Percentiles rank a stretch among this genome's conserved stretches.
phyloP scores from a whole-genome alignment of 176 grass and related monocot genomes.

The Phyllostachys edulis region DNA sequence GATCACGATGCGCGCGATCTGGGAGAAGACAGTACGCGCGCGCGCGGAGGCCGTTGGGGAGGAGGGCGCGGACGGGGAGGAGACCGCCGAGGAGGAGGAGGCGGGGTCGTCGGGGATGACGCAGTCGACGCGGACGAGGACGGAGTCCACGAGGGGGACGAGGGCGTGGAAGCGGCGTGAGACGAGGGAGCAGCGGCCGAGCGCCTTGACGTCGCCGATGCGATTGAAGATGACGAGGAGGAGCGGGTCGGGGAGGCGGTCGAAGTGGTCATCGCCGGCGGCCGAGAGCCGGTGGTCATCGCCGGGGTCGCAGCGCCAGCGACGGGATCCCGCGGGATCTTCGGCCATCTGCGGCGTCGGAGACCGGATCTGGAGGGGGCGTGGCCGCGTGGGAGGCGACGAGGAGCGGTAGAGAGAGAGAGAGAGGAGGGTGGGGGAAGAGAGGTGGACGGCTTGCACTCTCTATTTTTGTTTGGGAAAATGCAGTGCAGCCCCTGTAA shows the following conservation, averaged over 20 bases:
- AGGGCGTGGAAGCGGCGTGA: conserved; percentile 79
- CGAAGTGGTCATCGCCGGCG: conserved; percentile 59
- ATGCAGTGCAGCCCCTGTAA: neutral
- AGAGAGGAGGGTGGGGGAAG: neutral
- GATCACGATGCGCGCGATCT: conserved; percentile 71
- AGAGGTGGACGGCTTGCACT: conserved; percentile 17
- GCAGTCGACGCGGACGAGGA: conserved; percentile 86
- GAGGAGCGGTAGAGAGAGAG: neutral
- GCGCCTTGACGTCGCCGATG: conserved; percentile 85
- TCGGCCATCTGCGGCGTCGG: conserved; percentile 40
- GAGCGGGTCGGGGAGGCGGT: conserved; percentile 76
- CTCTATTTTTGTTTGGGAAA: conserved; percentile 5
- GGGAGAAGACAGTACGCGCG: conserved; percentile 55
- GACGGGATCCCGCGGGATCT: conserved; percentile 37
- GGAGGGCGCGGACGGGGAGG: conserved; percentile 21
- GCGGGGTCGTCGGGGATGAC: conserved; percentile 81
- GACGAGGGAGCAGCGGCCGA: conserved; percentile 80
- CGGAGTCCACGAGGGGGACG: conserved; percentile 73
- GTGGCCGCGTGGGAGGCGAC: conserved; percentile 29
- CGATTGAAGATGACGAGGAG: conserved; percentile 82
- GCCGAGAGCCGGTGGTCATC: conserved; percentile 28
- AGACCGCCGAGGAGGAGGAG: conserved; percentile 21
- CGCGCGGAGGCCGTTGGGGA: conserved; percentile 40
- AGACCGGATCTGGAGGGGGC: conserved; percentile 40
- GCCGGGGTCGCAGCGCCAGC: conserved; percentile 42